Base-by-base conservation (phyloP, 2,329 filamentous ascomycete species). In the Pseudogymnoascus sp. region DNA sequence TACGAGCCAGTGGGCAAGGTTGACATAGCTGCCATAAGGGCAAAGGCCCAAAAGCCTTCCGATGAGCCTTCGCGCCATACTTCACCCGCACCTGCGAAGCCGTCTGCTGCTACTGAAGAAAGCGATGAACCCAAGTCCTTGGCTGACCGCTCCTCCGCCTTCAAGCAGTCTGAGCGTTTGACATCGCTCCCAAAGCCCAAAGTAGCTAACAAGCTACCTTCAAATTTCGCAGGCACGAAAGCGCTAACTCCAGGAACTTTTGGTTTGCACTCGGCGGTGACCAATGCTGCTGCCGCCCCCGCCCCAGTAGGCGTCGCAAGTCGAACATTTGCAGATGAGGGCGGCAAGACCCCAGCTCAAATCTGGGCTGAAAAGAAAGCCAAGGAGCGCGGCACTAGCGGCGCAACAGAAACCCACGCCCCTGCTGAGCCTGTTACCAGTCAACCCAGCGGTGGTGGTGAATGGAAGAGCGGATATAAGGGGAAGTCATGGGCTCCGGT, bases 291-390 rank as follows among this genome's bases (percentile, higher is more conserved):
- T 14, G 73, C 78, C 18, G 71, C 79, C 12, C 85, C 78, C 16
- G 71, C 81, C 18, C 86, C 89, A 5, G 82, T 96, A 25, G 92
- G 91, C 25, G 83, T 86, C 67, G 92, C 93, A 38, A 96, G 91
- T 77, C 88, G 91, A 71, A 96, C 92, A 0, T 99, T 97, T 79
- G 95, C 95, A 14, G 93, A 97, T 69, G 82, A 96, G 75, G 93
- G 90, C 67, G 95, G 95, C 66, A 99, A 97, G 81, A 97, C 95
- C 4, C 95, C 95, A 5, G 93, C 95, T 31, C 95, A 99, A 75
- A 78, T 96, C 37, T 99, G 95, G 95, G 93, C 93, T 0, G 95
- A 99, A 80, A 96, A 93, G 80, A 97, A 97, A 80, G 93, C 90
- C 38, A 88, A 87, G 65, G 87, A 95, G 74, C 83, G 88, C 64